A percentile compares a stretch with the other conserved stretches of the same genome.
Evolutionary conservation across 345 rosid genomes (phyloP).

Genomic region (Corymbia maculata): DNA sequence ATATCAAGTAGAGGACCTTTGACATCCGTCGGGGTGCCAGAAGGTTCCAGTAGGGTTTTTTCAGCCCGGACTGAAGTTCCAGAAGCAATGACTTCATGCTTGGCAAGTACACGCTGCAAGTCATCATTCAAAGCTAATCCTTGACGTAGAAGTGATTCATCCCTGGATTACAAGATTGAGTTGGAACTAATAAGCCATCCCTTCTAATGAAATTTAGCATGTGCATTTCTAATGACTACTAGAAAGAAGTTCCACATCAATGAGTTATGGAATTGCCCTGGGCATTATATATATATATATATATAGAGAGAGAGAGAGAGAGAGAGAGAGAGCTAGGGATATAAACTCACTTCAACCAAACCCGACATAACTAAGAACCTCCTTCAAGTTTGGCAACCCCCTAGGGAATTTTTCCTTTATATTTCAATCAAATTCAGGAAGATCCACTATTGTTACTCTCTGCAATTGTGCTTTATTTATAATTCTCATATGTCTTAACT

Average conservation of each 20-base stretch:
- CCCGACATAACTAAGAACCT: not conserved
- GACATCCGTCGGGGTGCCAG: slow-evolving; percentile 44
- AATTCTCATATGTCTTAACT: not conserved
- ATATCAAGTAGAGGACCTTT: slow-evolving; percentile 69
- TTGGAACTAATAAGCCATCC: not conserved
- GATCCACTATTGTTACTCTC: not conserved
- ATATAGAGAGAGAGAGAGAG: not conserved
- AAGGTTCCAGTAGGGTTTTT: slow-evolving; percentile 47
- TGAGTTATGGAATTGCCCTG: not conserved
- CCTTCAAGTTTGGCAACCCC: not conserved
- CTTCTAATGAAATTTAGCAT: not conserved
- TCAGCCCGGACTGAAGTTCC: slow-evolving; percentile 38
- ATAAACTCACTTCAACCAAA: not conserved
- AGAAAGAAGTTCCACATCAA: not conserved
- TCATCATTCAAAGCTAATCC: slow-evolving; percentile 94
- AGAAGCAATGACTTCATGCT: slow-evolving; percentile 78
- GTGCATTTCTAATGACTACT: not conserved
- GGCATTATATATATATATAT: too few relatives aligned
- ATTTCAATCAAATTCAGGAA: not conserved
- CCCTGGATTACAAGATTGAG: slow-evolving; percentile 37
- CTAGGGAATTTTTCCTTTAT: not conserved
- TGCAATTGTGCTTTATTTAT: not conserved
- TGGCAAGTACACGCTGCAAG: slow-evolving; percentile 87
- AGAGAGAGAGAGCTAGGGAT: not conserved
- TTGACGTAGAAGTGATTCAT: slow-evolving; percentile 81